Base-by-base conservation (phyloP, 495 filamentous ascomycete species). In the Evernia prunastri region DNA sequence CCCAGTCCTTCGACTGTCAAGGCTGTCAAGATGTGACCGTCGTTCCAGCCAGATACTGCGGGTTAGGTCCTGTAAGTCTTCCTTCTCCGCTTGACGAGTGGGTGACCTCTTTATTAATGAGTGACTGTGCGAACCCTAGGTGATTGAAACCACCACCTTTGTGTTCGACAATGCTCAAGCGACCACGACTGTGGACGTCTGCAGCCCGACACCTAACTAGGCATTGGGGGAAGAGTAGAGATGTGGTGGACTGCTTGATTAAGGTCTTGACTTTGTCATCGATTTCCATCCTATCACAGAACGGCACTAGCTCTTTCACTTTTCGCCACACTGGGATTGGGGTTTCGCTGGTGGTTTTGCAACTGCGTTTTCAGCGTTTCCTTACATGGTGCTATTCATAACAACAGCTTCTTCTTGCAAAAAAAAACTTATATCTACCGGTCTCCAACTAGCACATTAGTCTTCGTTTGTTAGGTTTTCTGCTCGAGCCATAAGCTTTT, bases 141-240 rank as follows among this genome's bases (percentile, higher is more conserved):
- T 25, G 5, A 11, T 65, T 8, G 18, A 7, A 31, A 42, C 31
- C 12, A 65, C 63, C 40, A 54, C 58, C 0, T 60, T 60, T 56
- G 35, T 60, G 17, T 7, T 35, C 0, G 25, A 27, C 6, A 36
- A 61, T 61, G 29, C 58, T 15, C 39, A 45, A n/a, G 1, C 43
- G 4, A 65, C 63, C 5, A 60, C 58, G 1, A 65, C 58, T 3
- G 58, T 45, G 27, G 45, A 45, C 18, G 63, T 65, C 23, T 65
- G 63, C 47, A 65, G 58, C 49, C 57, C 63, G 9, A 65, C 63
- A 9, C 56, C 58, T 11, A 35, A 40, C 2, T 37, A 8, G 39
- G 12, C 33, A 25, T 2, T 39, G 15, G 1, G 25, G 1, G 40
- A 31, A 12, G 15, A 5, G 29, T 54, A 7, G 51, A 18, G 5